Conservation (phyloP, 2,329 filamentous ascomycete species). For the Hypoxylon sp. region DNA sequence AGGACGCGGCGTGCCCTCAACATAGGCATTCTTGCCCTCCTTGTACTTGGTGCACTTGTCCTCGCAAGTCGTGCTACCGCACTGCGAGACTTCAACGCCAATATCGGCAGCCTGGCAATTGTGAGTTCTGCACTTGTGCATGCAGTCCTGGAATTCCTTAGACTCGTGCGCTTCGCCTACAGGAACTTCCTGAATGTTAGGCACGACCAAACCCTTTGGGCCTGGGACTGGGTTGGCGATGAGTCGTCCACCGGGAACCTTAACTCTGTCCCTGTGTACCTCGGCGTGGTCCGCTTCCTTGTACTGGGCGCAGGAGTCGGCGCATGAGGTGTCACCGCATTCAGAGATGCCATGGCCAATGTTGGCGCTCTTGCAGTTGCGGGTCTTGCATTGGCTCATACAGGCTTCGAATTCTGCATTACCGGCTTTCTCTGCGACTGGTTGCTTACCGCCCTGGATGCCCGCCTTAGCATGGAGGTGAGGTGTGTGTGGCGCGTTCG, state of each 20-base stretch:
- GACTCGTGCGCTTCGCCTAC: not conserved
- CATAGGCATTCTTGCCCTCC: not conserved
- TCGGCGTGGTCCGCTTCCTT: not conserved
- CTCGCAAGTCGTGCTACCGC: slow-evolving; percentile 31
- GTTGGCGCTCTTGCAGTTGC: slow-evolving; percentile 32
- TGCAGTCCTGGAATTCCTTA: slow-evolving; percentile 34
- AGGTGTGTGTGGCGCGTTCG: not conserved
- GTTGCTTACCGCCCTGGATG: not conserved
- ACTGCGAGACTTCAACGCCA: slow-evolving; percentile 26
- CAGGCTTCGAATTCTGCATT: slow-evolving; percentile 21
- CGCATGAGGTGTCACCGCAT: slow-evolving; percentile 33
- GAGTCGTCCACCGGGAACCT: not conserved
- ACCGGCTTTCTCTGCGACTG: not conserved
- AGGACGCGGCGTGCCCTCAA: slow-evolving; percentile 2
- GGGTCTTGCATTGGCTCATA: slow-evolving; percentile 25
- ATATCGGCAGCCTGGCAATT: slow-evolving; percentile 38
- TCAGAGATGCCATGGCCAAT: slow-evolving; percentile 20
- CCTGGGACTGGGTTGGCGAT: not conserved
- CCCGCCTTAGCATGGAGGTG: not conserved
- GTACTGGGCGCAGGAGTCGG: slow-evolving; percentile 19
- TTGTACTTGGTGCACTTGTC: slow-evolving; percentile 22
- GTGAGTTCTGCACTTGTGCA: slow-evolving; percentile 28
- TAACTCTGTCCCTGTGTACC: not conserved
- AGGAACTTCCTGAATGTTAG: slow-evolving; percentile 3
- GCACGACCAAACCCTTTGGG: not conserved